phyloP scores from a whole-genome alignment of 2,329 filamentous ascomycete species.

The Stachybotrys echinatus region DNA sequence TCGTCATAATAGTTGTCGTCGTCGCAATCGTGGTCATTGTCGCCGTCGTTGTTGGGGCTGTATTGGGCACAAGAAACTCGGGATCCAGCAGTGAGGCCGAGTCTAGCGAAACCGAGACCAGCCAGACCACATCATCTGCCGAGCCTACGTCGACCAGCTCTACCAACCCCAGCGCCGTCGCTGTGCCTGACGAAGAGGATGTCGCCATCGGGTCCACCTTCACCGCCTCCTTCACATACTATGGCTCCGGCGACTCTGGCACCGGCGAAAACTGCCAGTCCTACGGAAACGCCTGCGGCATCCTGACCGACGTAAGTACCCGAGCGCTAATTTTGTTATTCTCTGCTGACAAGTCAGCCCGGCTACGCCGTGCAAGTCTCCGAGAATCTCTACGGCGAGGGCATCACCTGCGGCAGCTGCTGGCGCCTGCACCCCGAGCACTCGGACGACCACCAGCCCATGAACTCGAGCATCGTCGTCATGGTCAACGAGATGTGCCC shows the following conservation, averaged over 20 bases:
- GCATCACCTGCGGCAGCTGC: conserved; percentile 4
- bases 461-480: conserved; percentile 2
- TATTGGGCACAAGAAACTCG: conserved; percentile 1
- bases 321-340: too few relatives aligned
- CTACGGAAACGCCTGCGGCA: not conserved
- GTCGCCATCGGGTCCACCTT: conserved; percentile 6
- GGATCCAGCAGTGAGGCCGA: not conserved
- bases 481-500: conserved; percentile 6
- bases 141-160: not conserved
- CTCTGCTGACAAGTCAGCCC: not conserved
- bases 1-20: not conserved
- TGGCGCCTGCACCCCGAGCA: conserved; percentile 1
- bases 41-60: conserved; percentile 3
- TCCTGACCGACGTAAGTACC: conserved; percentile 1
- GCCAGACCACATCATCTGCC: not conserved
- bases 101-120: not conserved
- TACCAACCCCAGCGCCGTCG: not conserved
- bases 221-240: conserved; percentile 6
- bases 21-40: conserved; percentile 1
- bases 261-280: conserved; percentile 1
- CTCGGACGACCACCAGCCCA: not conserved
- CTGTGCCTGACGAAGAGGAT: conserved; percentile 1
- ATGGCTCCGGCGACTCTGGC: conserved; percentile 1
- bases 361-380: conserved; percentile 3
- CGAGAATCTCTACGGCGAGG: conserved; percentile 2